Evolutionary conservation across 169 alveolate genomes (phyloP).

Genomic region (Plasmodium vinckei): DNA sequence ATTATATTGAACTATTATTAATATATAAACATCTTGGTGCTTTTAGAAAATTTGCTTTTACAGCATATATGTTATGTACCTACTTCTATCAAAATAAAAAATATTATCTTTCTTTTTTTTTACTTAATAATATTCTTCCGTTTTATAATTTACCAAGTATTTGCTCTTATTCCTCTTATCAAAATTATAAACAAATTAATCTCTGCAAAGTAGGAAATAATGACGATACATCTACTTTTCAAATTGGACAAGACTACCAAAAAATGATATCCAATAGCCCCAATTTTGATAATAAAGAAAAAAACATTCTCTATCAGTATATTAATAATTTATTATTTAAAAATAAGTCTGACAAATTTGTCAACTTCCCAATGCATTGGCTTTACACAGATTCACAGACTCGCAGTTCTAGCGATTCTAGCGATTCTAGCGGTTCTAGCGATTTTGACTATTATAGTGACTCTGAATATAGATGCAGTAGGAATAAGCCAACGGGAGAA

Average conservation of each 20-base stretch:
- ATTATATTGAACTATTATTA: conserved; percentile 18
- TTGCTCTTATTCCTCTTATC: background rate
- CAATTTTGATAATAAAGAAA: background rate
- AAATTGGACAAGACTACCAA: no score
- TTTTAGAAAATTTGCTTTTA: conserved; percentile 49
- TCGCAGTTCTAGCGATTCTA: no score
- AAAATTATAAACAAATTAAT: no score
- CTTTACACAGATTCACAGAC: no score
- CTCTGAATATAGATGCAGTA: background rate
- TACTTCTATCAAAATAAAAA: conserved; percentile 16
- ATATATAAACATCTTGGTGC: conserved; percentile 61
- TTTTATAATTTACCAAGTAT: conserved; percentile 44
- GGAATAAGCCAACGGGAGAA: background rate
- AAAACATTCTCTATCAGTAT: background rate
- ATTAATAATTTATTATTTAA: conserved; percentile 1
- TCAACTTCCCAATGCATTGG: no score
- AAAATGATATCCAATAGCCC: background rate
- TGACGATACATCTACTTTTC: no score
- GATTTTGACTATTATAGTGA: no score
- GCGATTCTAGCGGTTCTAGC: no score
- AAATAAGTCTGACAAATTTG: background rate
- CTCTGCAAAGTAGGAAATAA: no score
- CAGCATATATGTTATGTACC: conserved; percentile 37
- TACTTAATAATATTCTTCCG: conserved; percentile 48
- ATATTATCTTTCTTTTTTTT: conserved; percentile 31